These are phyloP conservation scores for Platanus orientalis DNA, from an alignment of 164 flowering plant genomes.

Conservation along the genomic window DNA sequence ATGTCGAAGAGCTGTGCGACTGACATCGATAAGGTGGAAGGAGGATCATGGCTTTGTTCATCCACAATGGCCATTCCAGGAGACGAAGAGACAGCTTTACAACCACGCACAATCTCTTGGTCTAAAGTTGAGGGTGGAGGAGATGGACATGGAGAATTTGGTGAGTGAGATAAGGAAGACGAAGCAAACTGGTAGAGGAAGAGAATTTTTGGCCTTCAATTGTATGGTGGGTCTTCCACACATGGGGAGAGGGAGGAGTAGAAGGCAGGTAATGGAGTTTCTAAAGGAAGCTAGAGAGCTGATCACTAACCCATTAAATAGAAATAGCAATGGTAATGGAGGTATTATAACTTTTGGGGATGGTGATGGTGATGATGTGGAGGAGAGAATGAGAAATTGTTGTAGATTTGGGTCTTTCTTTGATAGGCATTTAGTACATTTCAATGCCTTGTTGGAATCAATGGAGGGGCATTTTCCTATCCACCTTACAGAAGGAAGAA, in stretches of 20 bases:
- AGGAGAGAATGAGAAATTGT: conserved; percentile 1
- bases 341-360: conserved; percentile 32
- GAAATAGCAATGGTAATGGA: neutral
- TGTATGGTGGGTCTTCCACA: conserved; percentile 36
- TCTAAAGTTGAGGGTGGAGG: no score
- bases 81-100: no score
- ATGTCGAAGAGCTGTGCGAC: conserved; percentile 13
- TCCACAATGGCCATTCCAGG: conserved; percentile 25
- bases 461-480: conserved; percentile 31
- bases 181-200: conserved; percentile 17
- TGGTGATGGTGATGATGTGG: conserved; percentile 14
- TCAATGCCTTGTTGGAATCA: conserved; percentile 30
- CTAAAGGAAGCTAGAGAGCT: conserved; percentile 26
- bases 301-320: neutral
- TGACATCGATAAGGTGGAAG: conserved; percentile 37
- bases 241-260: conserved; percentile 24
- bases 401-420: conserved; percentile 25
- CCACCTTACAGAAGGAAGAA: conserved; percentile 30
- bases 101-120: conserved; percentile 32
- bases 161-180: conserved; percentile 26
- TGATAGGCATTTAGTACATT: conserved; percentile 19
- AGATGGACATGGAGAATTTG: conserved; percentile 34
- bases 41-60: conserved; percentile 2
- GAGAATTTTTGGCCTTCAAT: no score
- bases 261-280: conserved; percentile 8